Base-by-base conservation (phyloP, 352 stramenopile genomes). In the Globisporangium megalacanthum region DNA sequence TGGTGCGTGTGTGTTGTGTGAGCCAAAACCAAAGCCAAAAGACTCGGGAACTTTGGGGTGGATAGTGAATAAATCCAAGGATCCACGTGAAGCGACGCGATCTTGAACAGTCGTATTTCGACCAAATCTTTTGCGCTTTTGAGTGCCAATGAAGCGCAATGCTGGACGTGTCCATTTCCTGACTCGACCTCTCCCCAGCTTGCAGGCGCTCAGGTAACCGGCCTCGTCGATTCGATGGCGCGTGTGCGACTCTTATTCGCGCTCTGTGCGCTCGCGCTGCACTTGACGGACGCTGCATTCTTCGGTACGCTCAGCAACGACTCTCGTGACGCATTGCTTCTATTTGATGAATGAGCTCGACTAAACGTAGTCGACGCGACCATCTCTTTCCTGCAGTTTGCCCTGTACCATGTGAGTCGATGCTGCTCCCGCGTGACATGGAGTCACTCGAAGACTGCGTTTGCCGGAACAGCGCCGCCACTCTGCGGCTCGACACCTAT, bases 361-460 rank as follows among this genome's bases (percentile, higher is more conserved):
- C 35, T 39, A 5, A 39, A 2, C 35, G 35, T 13, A 39, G 10
- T 39, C 7, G 35, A 39, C 1, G 35, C 10, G 10, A 8, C 35
- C 35, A 39, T 39, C 33, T 19, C n/a, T 57, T 1, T 6, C 4
- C 17, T 66, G 29, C 19, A 83, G 73, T 79, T 37, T 94, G 84
- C 48, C 83, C 83, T 15, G 47, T 68, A 19, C 75, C 75, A 35
- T 94, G 84, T 19, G 60, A 84, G 20, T 81, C 84, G 53, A 89
- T 84, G 77, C 55, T 92, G 33, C 72, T 92, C n/a, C 82, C 84
- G 41, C 76, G 77, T 42, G 84, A 94, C 63, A 92, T 94, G 84
- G 77, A 90, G 46, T 77, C 69, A 49, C 68, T 86, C 41, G 73
- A 89, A 39, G 79, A 94, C 60, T 94, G 84, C 39, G 20, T 83